Conservation (phyloP, 495 filamentous ascomycete genomes). For the Astrothelium macrocarpum region DNA sequence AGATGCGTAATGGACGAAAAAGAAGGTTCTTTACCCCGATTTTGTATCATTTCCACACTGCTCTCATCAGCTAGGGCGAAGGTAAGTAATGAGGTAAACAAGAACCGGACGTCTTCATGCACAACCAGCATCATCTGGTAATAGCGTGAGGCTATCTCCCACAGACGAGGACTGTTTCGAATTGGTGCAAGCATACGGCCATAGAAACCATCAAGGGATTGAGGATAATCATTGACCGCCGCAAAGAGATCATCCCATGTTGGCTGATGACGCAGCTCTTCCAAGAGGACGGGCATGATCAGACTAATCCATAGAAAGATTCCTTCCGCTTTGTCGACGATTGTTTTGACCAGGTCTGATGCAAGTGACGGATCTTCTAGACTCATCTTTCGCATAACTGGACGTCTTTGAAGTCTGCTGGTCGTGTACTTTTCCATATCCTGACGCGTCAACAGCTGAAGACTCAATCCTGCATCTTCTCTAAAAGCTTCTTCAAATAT, state of each 20-base stretch:
- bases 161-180: background rate
- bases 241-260: background rate
- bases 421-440: background rate
- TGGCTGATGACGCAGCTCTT: background rate
- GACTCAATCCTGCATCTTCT: background rate
- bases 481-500: background rate
- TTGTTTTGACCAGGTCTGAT: background rate
- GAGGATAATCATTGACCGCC: background rate
- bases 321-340: conserved; percentile 10
- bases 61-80: background rate
- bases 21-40: background rate
- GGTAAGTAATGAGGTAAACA: background rate
- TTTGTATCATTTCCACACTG: background rate
- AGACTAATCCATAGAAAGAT: conserved; percentile 8
- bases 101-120: background rate
- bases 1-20: background rate
- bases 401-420: background rate
- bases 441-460: background rate
- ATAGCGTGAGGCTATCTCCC: background rate
- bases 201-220: background rate
- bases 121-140: background rate
- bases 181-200: background rate
- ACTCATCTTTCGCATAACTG: background rate
- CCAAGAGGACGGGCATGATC: background rate
- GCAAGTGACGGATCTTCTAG: background rate